Conservation (phyloP, 306 rosid species). For the Sindora glabra region DNA sequence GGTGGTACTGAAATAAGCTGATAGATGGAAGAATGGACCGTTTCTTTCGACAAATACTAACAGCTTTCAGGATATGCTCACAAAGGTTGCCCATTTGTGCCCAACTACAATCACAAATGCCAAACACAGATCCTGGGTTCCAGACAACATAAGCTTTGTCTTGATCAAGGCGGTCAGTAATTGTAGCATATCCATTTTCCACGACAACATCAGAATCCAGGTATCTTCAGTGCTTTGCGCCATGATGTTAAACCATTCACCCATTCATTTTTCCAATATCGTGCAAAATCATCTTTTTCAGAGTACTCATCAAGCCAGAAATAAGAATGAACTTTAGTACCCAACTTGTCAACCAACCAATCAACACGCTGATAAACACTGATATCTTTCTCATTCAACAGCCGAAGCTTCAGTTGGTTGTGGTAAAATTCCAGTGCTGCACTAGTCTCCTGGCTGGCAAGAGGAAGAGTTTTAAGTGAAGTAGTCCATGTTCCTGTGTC, state of each 20-base stretch:
- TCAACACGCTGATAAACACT: slow-evolving; percentile 63
- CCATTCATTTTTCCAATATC: slow-evolving; percentile 89
- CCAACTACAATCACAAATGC: slow-evolving; percentile 74
- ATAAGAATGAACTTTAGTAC: slow-evolving; percentile 78
- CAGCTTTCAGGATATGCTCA: slow-evolving; percentile 71
- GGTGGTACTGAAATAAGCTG: slow-evolving; percentile 58
- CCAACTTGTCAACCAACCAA: slow-evolving; percentile 81
- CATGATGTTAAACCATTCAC: slow-evolving; percentile 79
- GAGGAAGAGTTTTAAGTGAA: slow-evolving; percentile 64
- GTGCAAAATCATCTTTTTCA: slow-evolving; percentile 69
- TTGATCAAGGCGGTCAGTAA: slow-evolving; percentile 42
- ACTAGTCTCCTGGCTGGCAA: slow-evolving; percentile 77
- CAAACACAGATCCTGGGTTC: slow-evolving; percentile 69
- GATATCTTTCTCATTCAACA: slow-evolving; percentile 59
- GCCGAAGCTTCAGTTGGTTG: slow-evolving; percentile 66
- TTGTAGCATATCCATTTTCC: slow-evolving; percentile 58
- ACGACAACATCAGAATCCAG: slow-evolving; percentile 51
- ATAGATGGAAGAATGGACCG: slow-evolving; percentile 45
- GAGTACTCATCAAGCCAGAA: slow-evolving; percentile 94
- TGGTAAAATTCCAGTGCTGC: slow-evolving; percentile 82
- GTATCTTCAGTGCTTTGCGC: slow-evolving; percentile 70
- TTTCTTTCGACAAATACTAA: slow-evolving; percentile 31
- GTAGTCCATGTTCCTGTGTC: slow-evolving; percentile 57
- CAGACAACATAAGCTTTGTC: slow-evolving; percentile 50
- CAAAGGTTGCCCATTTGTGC: slow-evolving; percentile 76